Base-by-base conservation (phyloP, 768 basidiomycete genomes). In the Rhodosporidiobolus sp. region DNA sequence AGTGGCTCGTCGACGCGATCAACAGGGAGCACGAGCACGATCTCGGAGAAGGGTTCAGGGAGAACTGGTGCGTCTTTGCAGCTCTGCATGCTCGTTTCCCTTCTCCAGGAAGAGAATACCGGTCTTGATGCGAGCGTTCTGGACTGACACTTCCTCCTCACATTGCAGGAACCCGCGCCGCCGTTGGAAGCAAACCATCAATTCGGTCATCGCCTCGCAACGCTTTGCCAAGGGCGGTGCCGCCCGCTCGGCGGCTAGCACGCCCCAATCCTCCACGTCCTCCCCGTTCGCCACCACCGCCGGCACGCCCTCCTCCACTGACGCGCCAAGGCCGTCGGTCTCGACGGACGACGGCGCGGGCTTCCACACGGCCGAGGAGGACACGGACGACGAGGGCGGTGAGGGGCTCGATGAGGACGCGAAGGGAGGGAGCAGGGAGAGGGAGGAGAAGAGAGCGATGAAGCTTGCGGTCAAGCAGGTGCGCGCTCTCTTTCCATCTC, bases 131-230 rank as follows among this genome's bases (percentile, higher is more conserved):
- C n/a, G n/a, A n/a, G n/a, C n/a, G n/a, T n/a, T n/a, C n/a, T 8
- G 3, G 26, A 5, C 48, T 43, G 3, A 3, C 43, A 0, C n/a
- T 30, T 20, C 17, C 50, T 24, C n/a, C n/a, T n/a, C n/a, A n/a
- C n/a, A 35, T 0, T 26, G 24, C 52, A 65, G 64, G 64, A 56
- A 49, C 26, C 54, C 70, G 19, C 46, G 28, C 1, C 58, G 61
- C 3, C 85, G 85, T 50, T 94, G 92, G 92, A 85, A 86, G 61
- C 82, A 83, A 3, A 90, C 90, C 22, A 91, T 94, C 76, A 79
- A 80, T 62, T 82, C 83, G 52, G 82, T 85, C n/a, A 69, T 67
- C 32, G 75, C 75, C 19, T n/a, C 70, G 2, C 63, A 63, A 4
- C 69, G 73, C 24, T 49, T 71, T 16, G 59, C 69, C 0, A 58